These are phyloP conservation scores for Leccinum arenicola DNA, from an alignment of 768 basidiomycete genomes.

Conservation along the genomic window DNA sequence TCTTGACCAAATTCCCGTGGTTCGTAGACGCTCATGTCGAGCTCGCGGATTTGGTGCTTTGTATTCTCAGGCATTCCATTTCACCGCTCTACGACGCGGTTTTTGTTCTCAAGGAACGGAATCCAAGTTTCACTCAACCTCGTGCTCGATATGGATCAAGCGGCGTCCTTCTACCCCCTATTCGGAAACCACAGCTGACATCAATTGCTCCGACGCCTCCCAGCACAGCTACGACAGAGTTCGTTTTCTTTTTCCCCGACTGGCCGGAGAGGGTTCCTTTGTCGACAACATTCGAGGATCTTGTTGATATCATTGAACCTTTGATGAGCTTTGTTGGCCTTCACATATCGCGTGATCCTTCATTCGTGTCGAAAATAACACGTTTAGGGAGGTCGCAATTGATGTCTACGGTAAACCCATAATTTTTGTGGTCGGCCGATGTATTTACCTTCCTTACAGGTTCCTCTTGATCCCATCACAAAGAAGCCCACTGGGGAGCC, in stretches of 20 bases:
- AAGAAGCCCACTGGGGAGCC: conserved; percentile 56
- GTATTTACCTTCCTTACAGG: conserved; percentile 28
- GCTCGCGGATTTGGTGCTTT: conserved; percentile 83
- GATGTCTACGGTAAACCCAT: conserved; percentile 45
- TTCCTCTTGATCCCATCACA: conserved; percentile 54
- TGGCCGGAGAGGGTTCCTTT: conserved; percentile 74
- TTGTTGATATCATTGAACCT: conserved; percentile 74
- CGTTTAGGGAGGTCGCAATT: conserved; percentile 72
- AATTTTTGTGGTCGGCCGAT: neutral
- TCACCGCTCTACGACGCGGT: conserved; percentile 57
- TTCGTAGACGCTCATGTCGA: conserved; percentile 77
- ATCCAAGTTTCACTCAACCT: conserved; percentile 58
- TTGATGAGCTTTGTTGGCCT: conserved; percentile 77
- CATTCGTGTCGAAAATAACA: conserved; percentile 76
- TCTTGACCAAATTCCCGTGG: conserved; percentile 84
- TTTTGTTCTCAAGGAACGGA: conserved; percentile 56
- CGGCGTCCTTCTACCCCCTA: conserved; percentile 49
- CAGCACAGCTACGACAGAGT: conserved; percentile 67
- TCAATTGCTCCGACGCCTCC: conserved; percentile 80
- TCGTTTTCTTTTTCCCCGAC: conserved; percentile 87
- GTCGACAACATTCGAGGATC: conserved; percentile 61
- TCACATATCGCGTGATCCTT: conserved; percentile 74
- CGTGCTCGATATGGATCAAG: conserved; percentile 61
- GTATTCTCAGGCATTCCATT: conserved; percentile 68
- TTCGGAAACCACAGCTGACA: conserved; percentile 67